phyloP scores from a whole-genome alignment of 73 alveolate species.

The Symbiodinium natans region DNA sequence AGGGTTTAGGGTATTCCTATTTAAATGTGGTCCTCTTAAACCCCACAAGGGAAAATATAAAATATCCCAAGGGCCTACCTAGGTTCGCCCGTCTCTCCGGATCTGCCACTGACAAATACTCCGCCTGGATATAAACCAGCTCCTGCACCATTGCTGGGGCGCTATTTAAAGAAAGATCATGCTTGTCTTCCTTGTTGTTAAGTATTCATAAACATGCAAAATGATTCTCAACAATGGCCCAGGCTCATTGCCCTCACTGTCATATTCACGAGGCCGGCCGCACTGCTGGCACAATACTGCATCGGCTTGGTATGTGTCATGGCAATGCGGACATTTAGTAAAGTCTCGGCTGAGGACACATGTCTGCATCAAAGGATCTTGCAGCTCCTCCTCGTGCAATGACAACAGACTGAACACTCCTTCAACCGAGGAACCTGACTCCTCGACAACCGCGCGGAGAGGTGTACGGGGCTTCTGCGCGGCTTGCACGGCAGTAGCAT shows the following conservation, averaged over 20 bases:
- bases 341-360: neutral
- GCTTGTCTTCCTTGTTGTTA: no score
- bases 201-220: no score
- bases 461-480: no score
- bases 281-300: neutral
- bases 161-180: no score
- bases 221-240: no score
- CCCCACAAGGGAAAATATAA: no score
- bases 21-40: no score
- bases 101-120: constrained; percentile 4
- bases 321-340: neutral
- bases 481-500: no score
- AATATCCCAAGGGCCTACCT: no score
- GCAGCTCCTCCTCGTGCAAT: neutral
- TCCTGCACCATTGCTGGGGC: no score
- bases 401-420: neutral
- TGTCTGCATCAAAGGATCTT: neutral
- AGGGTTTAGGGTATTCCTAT: no score
- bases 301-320: neutral
- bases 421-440: neutral
- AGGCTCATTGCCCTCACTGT: constrained; percentile 17
- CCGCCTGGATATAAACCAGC: neutral
- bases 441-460: neutral
- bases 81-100: neutral
- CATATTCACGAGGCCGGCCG: neutral